phyloP scores from a whole-genome alignment of 768 basidiomycete genomes.

The Boletus fagicola region DNA sequence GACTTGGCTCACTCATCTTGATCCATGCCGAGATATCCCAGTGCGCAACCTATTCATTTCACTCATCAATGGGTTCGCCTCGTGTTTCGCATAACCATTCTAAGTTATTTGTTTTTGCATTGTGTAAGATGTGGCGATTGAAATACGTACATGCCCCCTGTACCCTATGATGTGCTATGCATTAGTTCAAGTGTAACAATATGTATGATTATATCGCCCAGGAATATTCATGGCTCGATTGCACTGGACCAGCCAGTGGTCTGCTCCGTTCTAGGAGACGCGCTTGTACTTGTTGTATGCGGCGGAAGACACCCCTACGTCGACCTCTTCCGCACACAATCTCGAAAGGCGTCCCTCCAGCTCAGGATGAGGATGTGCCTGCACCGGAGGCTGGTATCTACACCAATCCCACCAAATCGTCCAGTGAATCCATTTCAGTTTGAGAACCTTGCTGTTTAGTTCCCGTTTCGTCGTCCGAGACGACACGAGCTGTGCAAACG shows the following conservation, averaged over 20 bases:
- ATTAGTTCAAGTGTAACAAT: constrained; percentile 25
- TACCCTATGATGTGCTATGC: constrained; percentile 15
- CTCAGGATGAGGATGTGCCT: constrained; percentile 21
- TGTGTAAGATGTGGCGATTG: constrained; percentile 5
- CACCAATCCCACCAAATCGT: constrained; percentile 34
- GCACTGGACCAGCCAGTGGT: constrained; percentile 14
- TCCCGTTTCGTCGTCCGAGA: constrained; percentile 29
- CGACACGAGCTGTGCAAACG: constrained; percentile 22
- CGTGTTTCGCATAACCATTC: constrained; percentile 8
- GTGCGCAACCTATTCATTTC: constrained; percentile 16
- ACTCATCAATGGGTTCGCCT: neutral
- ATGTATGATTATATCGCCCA: constrained; percentile 6
- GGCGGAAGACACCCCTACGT: constrained; percentile 31
- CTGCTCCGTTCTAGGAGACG: constrained; percentile 16
- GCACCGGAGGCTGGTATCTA: constrained; percentile 19
- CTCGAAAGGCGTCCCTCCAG: constrained; percentile 24
- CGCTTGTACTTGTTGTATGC: constrained; percentile 35
- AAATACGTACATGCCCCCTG: neutral
- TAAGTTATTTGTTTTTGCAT: constrained; percentile 7
- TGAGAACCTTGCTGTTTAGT: constrained; percentile 25
- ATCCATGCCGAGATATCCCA: constrained; percentile 24
- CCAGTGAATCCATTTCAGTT: constrained; percentile 33
- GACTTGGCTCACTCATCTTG: neutral
- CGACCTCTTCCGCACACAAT: constrained; percentile 26
- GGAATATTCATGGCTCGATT: neutral